Evolutionary conservation across 2,329 filamentous ascomycete species (phyloP), one percentile per base, ranked within the genome.

Genomic region (Aspergillus quadricinctus): DNA sequence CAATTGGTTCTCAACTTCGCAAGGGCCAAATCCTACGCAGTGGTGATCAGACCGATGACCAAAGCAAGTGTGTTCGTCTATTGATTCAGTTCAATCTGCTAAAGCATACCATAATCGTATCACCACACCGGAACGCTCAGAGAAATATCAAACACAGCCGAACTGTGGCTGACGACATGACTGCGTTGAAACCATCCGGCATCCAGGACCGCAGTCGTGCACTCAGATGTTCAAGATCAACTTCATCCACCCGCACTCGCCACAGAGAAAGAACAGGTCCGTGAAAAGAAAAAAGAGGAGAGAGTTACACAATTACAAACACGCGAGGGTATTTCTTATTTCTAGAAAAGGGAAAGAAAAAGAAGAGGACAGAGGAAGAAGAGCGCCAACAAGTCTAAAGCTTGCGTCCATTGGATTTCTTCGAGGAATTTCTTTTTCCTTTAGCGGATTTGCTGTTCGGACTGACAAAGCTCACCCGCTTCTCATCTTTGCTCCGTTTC

Each of bases 391-490:
- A 51, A 52, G 29, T 58, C 56, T 62, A 64, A 61, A 58, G 61
- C 49, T 46, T 46, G 43, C 50, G 56, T 28, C 57, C 56, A 29
- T 56, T 55, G 23, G 60, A 61, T 56, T 70, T 72, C 37, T 58
- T 64, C 48, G 60, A 60, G 43, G 61, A 52, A 17, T 67, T 61
- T 52, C 69, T 68, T 54, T 69, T 70, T 11, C 62, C 43, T 48
- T 71, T 69, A 17, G 58, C 58, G 1, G 67, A 59, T 43, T 68
- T 70, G n/a, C 69, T 62, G 25, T 65, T 66, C 8, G 74, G 68
- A 55, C 65, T 71, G 25, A 68, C 67, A 57, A 76, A 76, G 58
- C 66, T 71, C 49, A 73, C 71, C 9, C 67, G 75, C 55, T 70
- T 71, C 56, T 72, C 70, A 27, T 75, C 70, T 52, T 68, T 66